Base-by-base conservation (phyloP, 148 eudicot genomes). In the Amaranthus hypochondriacus region DNA sequence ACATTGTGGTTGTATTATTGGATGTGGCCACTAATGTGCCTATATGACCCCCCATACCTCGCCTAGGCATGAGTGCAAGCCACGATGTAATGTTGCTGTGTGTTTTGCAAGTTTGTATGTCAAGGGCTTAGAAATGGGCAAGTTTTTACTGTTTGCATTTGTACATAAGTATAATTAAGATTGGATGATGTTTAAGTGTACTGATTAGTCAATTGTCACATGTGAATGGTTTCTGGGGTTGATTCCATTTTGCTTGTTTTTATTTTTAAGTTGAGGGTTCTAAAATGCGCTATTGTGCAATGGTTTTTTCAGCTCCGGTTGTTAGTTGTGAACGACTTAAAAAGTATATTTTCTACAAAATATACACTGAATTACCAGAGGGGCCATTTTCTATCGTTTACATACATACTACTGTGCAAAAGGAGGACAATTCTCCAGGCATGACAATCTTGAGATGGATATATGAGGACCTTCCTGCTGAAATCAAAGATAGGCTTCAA, bases 381-480 rank as follows among this genome's bases (percentile, higher is more conserved):
- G 96, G 96, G 49, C 90, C 90, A 56, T 95, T 87, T 72, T 86
- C 89, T 79, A 88, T 95, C 65, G 83, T 92, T 8, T 95, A 95
- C 83, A 87, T 92, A 86, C 93, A 95, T 75, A 84, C 86, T n/a
- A 87, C 92, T 3, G 92, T 85, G 48, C 97, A 91, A 75, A 90
- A 86, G 76, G 98, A 95, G 75, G 92, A 94, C 9, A 95, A 95
- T 81, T 88, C 87, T 9, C 98, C 98, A 14, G 98, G 98, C 47
- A 78, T 95, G 80, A 88, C 90, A 28, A 88, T 92, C 73, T 74
- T 95, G 84, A 78, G 98, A 82, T 92, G 98, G 98, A 90, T 95
- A 59, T 95, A 95, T 72, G 98, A 95, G 81, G 97, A 90, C 49
- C 90, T 95, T 43, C 97, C 97, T 10, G 63, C 89, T 70, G 89